These are phyloP conservation scores for Colletotrichum orchidophilum DNA, from an alignment of 2,329 filamentous ascomycete species.

Conservation along the genomic window DNA sequence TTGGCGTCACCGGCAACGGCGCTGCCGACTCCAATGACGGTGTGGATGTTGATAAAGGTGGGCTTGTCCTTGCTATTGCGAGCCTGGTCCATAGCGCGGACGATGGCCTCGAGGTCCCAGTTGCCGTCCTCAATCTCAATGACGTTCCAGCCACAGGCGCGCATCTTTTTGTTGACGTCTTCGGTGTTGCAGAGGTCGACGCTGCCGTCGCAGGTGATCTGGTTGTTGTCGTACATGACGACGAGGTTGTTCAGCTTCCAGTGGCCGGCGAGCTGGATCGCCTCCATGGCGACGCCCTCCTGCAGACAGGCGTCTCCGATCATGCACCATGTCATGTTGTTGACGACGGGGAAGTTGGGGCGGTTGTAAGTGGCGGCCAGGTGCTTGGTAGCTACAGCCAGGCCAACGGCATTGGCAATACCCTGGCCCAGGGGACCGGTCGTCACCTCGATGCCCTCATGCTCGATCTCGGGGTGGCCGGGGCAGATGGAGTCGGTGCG, in stretches of 20 bases:
- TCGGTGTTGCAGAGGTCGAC: conserved; percentile 63
- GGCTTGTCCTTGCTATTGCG: conserved; percentile 56
- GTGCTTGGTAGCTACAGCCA: conserved; percentile 67
- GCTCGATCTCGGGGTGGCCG: conserved; percentile 66
- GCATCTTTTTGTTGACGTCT: conserved; percentile 67
- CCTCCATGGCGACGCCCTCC: conserved; percentile 66
- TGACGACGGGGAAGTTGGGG: conserved; percentile 56
- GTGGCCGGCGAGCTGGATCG: conserved; percentile 65
- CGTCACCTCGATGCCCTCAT: conserved; percentile 66
- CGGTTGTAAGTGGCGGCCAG: conserved; percentile 63
- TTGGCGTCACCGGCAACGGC: conserved; percentile 59
- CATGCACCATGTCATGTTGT: conserved; percentile 65
- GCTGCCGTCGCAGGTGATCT: conserved; percentile 66
- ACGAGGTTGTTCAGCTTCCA: conserved; percentile 64
- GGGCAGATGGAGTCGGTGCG: conserved; percentile 60
- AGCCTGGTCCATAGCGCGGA: conserved; percentile 56
- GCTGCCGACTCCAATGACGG: conserved; percentile 64
- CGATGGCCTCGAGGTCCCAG: conserved; percentile 57
- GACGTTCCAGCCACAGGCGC: conserved; percentile 64
- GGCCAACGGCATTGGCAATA: conserved; percentile 67
- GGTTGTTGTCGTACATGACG: conserved; percentile 70
- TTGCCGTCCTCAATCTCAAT: conserved; percentile 63
- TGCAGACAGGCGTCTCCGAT: conserved; percentile 67
- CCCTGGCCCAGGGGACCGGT: conserved; percentile 69
- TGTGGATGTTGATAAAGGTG: conserved; percentile 66